Base-by-base conservation (phyloP, 164 flowering plant genomes). In the Umbilicus rupestris region DNA sequence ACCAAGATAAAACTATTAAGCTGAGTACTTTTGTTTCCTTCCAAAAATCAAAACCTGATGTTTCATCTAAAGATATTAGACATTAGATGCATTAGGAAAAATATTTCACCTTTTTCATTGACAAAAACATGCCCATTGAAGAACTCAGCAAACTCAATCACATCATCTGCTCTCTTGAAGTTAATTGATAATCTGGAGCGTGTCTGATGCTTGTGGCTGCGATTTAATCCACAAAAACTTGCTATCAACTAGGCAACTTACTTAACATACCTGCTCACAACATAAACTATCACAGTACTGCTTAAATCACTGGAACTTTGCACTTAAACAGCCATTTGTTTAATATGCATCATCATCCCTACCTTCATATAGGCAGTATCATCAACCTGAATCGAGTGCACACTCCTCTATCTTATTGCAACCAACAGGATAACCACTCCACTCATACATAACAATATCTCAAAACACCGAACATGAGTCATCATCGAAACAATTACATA, bases 121-220 rank as follows among this genome's bases (percentile, higher is more conserved):
- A 92, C 96, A 77, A 92, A 92, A 8, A 86, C 77, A 73, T 86
- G 97, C 14, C 97, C 97, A 64, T 84, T 81, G 66, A 91, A 91
- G 78, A 86, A 84, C 82, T 89, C 95, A 0, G 98, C 96, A 76
- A 92, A 89, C 82, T 88, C 98, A 37, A 89, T 69, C 68, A 89
- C 96, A 76, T 87, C 98, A 41, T 92, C 91, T 58, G 85, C 80
- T 47, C 72, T 82, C 71, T 82, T 84, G 77, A 92, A 92, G 74
- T 88, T 82, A 67, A 92, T 75, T 64, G 89, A 89, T 19, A 91
- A 94, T 71, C 95, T 82, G 33, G 95, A 75, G 76, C 81, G 71
- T 1, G 60, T 69, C 20, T 73, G 85, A 68, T 73, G 77, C 79
- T 85, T 92, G 71, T 66, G 82, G 71, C 98, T 90, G 86, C 85